Evolutionary conservation across 805 yeast genomes (phyloP), one percentile per base, ranked within the genome.

Genomic region (Teunomyces panamensis): DNA sequence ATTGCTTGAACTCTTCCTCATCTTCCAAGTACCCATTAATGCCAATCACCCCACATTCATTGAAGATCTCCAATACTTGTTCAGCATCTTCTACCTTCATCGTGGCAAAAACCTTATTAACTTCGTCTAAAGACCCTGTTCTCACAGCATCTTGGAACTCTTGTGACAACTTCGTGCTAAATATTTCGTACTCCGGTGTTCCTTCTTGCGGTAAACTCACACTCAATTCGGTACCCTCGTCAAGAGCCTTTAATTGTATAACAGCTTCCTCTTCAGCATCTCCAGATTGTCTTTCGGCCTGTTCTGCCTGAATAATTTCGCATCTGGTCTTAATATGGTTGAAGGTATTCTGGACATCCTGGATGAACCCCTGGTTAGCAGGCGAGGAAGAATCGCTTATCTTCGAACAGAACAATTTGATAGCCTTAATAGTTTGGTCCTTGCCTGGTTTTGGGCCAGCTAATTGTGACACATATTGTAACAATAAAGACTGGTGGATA

Each of bases 201-300:
- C 78, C 78, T 45, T 68, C 67, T 51, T 73, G 67, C 5, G 97
- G 97, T 11, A 88, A 68, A 49, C 75, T 78, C 10, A 92, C 89
- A 42, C 80, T 75, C 39, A 92, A 74, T 64, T 85, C 84, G 1
- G 90, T 80, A 49, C 83, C 77, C 36, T 94, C 96, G 65, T 92
- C 98, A 49, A 91, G 77, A 0, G 96, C 82, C 60, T 87, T 87
- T 61, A 92, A 74, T 68, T 92, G 99, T 55, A 92, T 90, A 50
- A 85, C 83, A 48, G 84, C 92, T 44, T 83, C 92, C 41, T 82
- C 91, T 34, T 63, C 76, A 2, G 24, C 30, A 9, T 55, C 66
- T 5, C 51, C 54, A 4, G 34, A 4, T 5, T 13, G 33, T 36
- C 51, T 45, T 4, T 56, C 64, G 33, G 73, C 73, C 13, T 64